Percentiles rank a stretch among this genome's conserved stretches.
These are phyloP conservation scores for Xylariomycetidae sp. DNA, from an alignment of 2,329 filamentous ascomycete genomes.

Conservation along the genomic window DNA sequence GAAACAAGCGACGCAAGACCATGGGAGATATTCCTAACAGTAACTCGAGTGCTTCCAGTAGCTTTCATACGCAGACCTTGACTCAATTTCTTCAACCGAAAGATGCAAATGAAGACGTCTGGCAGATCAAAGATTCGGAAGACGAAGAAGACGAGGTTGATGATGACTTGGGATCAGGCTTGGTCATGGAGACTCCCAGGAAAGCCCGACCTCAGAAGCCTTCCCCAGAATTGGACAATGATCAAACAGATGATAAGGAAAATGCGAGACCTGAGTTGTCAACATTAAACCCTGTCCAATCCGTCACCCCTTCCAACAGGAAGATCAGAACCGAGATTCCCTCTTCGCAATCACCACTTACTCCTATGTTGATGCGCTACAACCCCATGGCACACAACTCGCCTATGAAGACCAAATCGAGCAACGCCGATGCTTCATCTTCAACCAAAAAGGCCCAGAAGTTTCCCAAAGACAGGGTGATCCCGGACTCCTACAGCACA, in stretches of 20 bases:
- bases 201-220: slow-evolving; percentile 9
- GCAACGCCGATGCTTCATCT: slow-evolving; percentile 15
- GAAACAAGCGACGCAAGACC: slow-evolving; percentile 26
- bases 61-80: slow-evolving; percentile 28
- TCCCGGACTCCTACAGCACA: slow-evolving; percentile 27
- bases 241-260: background rate
- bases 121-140: slow-evolving; percentile 23
- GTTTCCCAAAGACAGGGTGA: slow-evolving; percentile 17
- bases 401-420: slow-evolving; percentile 22
- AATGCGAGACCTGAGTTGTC: background rate
- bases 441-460: slow-evolving; percentile 16
- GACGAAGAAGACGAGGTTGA: slow-evolving; percentile 19
- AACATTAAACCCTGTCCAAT: slow-evolving; percentile 14
- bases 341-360: slow-evolving; percentile 22
- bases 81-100: slow-evolving; percentile 20
- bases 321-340: slow-evolving; percentile 21
- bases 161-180: no score
- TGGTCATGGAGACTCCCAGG: slow-evolving; percentile 23
- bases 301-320: slow-evolving; percentile 22
- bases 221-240: no score
- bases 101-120: slow-evolving; percentile 12
- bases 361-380: slow-evolving; percentile 22
- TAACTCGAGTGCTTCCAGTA: slow-evolving; percentile 20
- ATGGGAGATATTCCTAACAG: slow-evolving; percentile 20
- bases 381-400: slow-evolving; percentile 16